phyloP scores from a whole-genome alignment of 2,329 filamentous ascomycete genomes.

The Tolypocladium endophyticum region DNA sequence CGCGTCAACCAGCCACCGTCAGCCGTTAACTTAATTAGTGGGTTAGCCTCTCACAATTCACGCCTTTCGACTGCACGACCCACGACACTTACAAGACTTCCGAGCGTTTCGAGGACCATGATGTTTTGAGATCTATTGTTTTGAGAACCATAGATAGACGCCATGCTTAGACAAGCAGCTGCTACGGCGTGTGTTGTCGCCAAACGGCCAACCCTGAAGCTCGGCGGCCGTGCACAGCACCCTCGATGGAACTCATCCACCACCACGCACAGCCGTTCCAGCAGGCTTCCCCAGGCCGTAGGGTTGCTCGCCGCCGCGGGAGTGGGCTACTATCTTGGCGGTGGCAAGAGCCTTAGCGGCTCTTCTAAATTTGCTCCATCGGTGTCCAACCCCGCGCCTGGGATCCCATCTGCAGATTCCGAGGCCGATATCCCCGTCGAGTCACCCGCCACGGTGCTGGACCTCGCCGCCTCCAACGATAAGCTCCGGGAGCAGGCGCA shows the following conservation, averaged over 20 bases:
- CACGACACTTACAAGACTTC: not conserved
- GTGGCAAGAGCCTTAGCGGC: not conserved
- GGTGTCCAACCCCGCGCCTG: not conserved
- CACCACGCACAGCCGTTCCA: not conserved
- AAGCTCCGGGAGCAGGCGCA: slow-evolving; percentile 18
- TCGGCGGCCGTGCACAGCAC: not conserved
- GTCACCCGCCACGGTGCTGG: slow-evolving; percentile 16
- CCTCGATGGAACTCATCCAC: not conserved
- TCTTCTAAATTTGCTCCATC: not conserved
- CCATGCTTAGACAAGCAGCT: not conserved
- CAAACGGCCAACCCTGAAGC: not conserved
- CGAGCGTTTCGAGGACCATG: too few species aligned
- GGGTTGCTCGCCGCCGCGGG: not conserved
- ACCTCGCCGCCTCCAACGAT: slow-evolving; percentile 16
- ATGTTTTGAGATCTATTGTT: not conserved
- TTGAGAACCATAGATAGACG: not conserved
- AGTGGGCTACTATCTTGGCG: not conserved
- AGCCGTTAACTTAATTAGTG: not conserved
- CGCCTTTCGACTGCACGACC: too few species aligned
- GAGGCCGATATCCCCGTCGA: slow-evolving; percentile 11
- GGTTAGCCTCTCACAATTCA: too few species aligned
- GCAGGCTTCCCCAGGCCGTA: not conserved
- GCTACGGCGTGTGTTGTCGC: not conserved
- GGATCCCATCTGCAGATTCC: slow-evolving; percentile 1
- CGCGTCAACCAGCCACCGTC: not conserved